Evolutionary conservation across 78 protist species (phyloP), one percentile per base, ranked within the genome.

Genomic region (Dictyostelium brefeldianum): DNA sequence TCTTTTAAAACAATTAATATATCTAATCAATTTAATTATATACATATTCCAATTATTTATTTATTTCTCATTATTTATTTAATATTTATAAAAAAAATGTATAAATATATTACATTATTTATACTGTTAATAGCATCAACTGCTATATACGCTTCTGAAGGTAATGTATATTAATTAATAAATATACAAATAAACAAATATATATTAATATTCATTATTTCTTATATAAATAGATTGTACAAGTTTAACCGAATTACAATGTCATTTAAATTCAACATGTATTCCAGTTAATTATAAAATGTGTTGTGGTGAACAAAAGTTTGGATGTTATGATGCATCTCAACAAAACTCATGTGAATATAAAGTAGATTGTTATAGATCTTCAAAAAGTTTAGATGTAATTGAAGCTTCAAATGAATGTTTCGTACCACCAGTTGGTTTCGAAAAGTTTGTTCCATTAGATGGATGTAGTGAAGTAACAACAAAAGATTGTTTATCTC

Each of bases 231-330:
- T 0, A 57, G 67, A 22, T n/a, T 57, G 67, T 57, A 8, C 17
- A n/a, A 57, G 17, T 57, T 57, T 57, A 64, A 18, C 73, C 10
- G 46, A 64, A 8, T 5, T 25, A 12, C 43, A 22, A 64, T 64
- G 73, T 27, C 73, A 64, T 64, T 22, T 20, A 64, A 27, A 64
- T 14, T 22, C 73, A 10, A 12, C 46, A 4, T 64, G 73, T 64
- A 22, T 64, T 2, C 46, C 43, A 64, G 73, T 64, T 5, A 64
- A 64, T 64, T 64, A 29, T 64, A 64, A 27, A 64, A 64, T 11
- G 11, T 64, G 73, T 29, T 64, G 73, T 64, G 73, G 73, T 64
- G 73, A 64, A 0, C 73, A 64, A 64, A 10, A 64, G 12, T 64
- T 22, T 22, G 43, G n/a, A 64, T 64, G 73, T 64, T 27, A 11